Evolutionary conservation across 805 yeast species (phyloP).

Genomic region (Torulaspora delbrueckii): DNA sequence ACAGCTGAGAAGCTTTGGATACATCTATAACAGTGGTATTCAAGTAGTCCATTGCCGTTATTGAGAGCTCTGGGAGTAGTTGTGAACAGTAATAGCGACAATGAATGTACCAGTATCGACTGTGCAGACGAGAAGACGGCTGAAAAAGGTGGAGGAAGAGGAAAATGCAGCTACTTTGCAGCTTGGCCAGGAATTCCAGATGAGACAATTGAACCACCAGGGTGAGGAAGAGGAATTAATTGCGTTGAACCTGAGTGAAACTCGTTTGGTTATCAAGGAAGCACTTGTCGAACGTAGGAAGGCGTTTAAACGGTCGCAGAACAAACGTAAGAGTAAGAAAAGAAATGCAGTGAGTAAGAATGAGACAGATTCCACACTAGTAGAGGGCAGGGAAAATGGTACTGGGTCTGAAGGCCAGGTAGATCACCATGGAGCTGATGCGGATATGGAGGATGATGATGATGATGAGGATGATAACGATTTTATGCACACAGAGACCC

Average conservation of each 20-base stretch:
- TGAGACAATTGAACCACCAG: conserved; percentile 72
- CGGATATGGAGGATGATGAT: conserved; percentile 25
- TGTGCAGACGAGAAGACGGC: conserved; percentile 73
- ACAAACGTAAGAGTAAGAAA: conserved; percentile 12
- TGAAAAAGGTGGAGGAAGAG: conserved; percentile 69
- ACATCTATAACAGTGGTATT: neutral
- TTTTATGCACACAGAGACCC: conserved; percentile 44
- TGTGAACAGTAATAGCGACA: neutral
- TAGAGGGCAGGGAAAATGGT: conserved; percentile 5
- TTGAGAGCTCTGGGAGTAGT: neutral
- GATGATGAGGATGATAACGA: conserved; percentile 31
- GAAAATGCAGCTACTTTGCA: conserved; percentile 86
- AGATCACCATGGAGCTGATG: conserved; percentile 31
- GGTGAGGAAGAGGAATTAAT: conserved; percentile 74
- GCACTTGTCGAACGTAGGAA: conserved; percentile 73
- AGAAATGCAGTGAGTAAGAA: conserved; percentile 1
- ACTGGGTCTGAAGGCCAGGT: conserved; percentile 6
- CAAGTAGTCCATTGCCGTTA: neutral
- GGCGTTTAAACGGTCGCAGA: conserved; percentile 42
- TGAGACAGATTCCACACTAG: conserved; percentile 3
- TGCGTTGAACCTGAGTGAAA: conserved; percentile 84
- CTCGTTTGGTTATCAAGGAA: conserved; percentile 82
- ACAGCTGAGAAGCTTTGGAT: neutral
- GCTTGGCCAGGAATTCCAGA: conserved; percentile 89
- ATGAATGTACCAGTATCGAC: conserved; percentile 92